phyloP scores from a whole-genome alignment of 768 basidiomycete genomes.

The Suillus ampliporus region DNA sequence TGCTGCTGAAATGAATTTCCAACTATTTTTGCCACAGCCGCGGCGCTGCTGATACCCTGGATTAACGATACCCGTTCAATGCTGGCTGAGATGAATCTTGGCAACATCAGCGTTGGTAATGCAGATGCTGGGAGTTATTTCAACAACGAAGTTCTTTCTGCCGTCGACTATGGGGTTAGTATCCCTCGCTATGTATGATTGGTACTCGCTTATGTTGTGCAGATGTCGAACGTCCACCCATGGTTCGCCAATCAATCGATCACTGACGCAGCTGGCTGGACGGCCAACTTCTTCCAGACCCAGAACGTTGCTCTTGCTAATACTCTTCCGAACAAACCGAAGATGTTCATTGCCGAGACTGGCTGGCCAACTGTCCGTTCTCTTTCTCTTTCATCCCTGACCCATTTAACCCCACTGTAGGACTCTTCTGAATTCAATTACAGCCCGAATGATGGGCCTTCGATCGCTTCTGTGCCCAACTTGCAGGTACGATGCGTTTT shows the following conservation, averaged over 20 bases:
- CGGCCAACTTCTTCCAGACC: slow-evolving; percentile 73
- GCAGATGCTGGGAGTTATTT: slow-evolving; percentile 89
- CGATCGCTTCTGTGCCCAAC: slow-evolving; percentile 61
- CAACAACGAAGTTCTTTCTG: slow-evolving; percentile 67
- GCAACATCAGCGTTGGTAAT: slow-evolving; percentile 75
- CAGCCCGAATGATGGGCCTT: slow-evolving; percentile 71
- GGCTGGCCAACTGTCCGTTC: slow-evolving; percentile 77
- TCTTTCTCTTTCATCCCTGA: not conserved
- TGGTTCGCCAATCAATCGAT: slow-evolving; percentile 90
- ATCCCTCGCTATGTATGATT: slow-evolving; percentile 11
- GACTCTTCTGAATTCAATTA: slow-evolving; percentile 59
- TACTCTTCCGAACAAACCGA: slow-evolving; percentile 68
- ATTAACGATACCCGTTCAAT: slow-evolving; percentile 70
- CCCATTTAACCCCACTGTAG: slow-evolving; percentile 37
- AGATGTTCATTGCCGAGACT: slow-evolving; percentile 94
- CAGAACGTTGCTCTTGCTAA: slow-evolving; percentile 65
- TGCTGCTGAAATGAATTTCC: not conserved
- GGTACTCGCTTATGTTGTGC: slow-evolving; percentile 5
- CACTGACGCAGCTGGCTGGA: slow-evolving; percentile 79
- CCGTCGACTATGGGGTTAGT: slow-evolving; percentile 73
- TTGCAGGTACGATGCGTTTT: slow-evolving; percentile 51
- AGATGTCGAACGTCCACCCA: slow-evolving; percentile 92
- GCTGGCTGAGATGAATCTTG: slow-evolving; percentile 59
- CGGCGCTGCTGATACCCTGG: slow-evolving; percentile 62
- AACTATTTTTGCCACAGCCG: slow-evolving; percentile 44